A percentile compares a stretch with the other conserved stretches of the same genome.
Conservation (phyloP, 2,329 filamentous ascomycete genomes). For the Penicillium corylophilum region DNA sequence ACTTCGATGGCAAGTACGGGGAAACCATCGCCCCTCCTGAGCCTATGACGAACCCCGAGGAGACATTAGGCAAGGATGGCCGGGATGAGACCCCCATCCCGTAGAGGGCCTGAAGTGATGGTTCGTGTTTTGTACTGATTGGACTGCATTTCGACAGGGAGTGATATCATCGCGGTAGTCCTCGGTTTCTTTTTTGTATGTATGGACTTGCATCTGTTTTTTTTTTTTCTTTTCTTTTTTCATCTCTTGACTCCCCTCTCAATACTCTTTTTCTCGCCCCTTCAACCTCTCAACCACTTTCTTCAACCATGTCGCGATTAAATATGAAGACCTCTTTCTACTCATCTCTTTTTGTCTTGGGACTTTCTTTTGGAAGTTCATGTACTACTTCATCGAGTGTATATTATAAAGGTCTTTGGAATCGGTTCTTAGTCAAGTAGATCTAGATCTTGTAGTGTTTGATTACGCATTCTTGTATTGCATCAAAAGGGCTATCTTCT, state of each 20-base stretch:
- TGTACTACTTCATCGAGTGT: constrained; percentile 22
- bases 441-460: not conserved
- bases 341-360: not conserved
- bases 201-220: constrained; percentile 24
- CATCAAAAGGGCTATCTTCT: not conserved
- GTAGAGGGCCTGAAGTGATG: constrained; percentile 15
- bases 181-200: constrained; percentile 19
- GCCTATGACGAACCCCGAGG: constrained; percentile 37
- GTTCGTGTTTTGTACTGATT: constrained; percentile 17
- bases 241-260: constrained; percentile 20
- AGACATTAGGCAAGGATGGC: constrained; percentile 44
- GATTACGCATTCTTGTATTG: not conserved
- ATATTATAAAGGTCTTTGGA: constrained; percentile 24
- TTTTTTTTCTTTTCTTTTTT: no score
- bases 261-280: constrained; percentile 13
- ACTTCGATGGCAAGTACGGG: constrained; percentile 64
- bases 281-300: constrained; percentile 7
- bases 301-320: constrained; percentile 22
- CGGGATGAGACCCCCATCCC: constrained; percentile 35
- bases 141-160: constrained; percentile 26
- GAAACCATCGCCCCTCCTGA: constrained; percentile 55
- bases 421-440: not conserved
- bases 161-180: constrained; percentile 27
- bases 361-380: not conserved
- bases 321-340: constrained; percentile 27